phyloP scores from a whole-genome alignment of 345 rosid genomes.

The Euphorbia pulcherrima region DNA sequence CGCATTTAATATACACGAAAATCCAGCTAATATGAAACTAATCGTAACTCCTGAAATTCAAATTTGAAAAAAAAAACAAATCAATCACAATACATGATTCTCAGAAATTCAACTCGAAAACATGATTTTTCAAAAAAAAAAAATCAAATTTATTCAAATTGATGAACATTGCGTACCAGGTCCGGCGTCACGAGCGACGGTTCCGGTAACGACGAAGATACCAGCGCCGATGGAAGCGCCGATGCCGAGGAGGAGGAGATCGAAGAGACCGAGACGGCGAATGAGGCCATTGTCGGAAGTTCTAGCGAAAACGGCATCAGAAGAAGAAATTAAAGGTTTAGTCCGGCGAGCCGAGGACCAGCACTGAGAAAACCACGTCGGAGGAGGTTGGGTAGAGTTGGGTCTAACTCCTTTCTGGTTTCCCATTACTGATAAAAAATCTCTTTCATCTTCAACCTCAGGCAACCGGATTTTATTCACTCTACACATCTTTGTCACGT shows the following conservation, averaged over 20 bases:
- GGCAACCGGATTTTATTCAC: no score
- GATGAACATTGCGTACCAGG: slow-evolving; percentile 52
- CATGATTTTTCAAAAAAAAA: no score
- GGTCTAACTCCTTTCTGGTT: neutral
- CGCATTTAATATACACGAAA: slow-evolving; percentile 82
- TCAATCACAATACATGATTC: neutral
- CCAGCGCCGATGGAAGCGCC: slow-evolving; percentile 98
- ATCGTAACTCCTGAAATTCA: slow-evolving; percentile 69
- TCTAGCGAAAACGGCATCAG: slow-evolving; percentile 27
- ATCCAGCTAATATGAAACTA: slow-evolving; percentile 85
- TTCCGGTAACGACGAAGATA: slow-evolving; percentile 89
- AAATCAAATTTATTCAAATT: no score
- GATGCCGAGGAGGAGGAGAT: slow-evolving; percentile 75
- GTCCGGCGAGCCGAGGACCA: slow-evolving; percentile 67
- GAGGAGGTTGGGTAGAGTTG: slow-evolving; percentile 14
- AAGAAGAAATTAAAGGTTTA: slow-evolving; percentile 41
- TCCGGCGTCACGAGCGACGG: slow-evolving; percentile 93
- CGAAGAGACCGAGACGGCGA: slow-evolving; percentile 80
- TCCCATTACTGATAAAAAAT: neutral
- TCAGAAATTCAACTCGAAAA: neutral
- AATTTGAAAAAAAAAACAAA: neutral
- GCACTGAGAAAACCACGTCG: slow-evolving; percentile 50
- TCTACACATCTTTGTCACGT: no score
- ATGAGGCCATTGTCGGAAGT: slow-evolving; percentile 48
- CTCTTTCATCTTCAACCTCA: no score